These are phyloP conservation scores for Ustilago xerochloae DNA, from an alignment of 1,284 basidiomycete species.

Conservation along the genomic window DNA sequence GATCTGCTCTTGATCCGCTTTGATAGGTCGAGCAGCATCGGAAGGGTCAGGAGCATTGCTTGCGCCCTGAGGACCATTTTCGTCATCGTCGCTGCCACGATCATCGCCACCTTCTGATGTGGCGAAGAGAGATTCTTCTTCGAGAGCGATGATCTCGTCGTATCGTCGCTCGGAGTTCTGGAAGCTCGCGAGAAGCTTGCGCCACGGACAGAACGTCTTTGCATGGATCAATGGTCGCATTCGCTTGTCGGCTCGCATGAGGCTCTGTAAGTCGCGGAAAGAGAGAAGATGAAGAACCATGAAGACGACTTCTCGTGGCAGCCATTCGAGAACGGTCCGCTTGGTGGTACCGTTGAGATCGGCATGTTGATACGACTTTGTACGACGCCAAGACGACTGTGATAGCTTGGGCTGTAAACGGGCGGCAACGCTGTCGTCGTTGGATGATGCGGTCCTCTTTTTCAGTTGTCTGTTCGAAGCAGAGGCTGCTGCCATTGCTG, in stretches of 20 bases:
- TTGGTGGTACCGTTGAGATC: slow-evolving; percentile 39
- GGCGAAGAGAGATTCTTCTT: slow-evolving; percentile 31
- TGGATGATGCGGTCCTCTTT: slow-evolving; percentile 29
- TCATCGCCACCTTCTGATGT: slow-evolving; percentile 3
- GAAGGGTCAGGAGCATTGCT: not conserved
- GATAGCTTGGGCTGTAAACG: slow-evolving; percentile 44
- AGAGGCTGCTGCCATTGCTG: not conserved
- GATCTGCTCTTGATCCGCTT: slow-evolving; percentile 19
- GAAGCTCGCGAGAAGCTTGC: slow-evolving; percentile 47
- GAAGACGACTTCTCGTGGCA: slow-evolving; percentile 54
- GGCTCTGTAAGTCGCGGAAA: slow-evolving; percentile 43
- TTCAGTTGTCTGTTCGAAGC: slow-evolving; percentile 15
- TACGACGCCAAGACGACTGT: slow-evolving; percentile 34
- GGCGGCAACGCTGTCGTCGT: slow-evolving; percentile 34
- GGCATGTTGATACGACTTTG: slow-evolving; percentile 41
- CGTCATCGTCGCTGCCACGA: slow-evolving; percentile 1
- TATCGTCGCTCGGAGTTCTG: slow-evolving; percentile 30
- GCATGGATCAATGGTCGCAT: slow-evolving; percentile 51
- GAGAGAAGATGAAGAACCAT: slow-evolving; percentile 50
- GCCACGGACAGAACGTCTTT: slow-evolving; percentile 50
- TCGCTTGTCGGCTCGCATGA: slow-evolving; percentile 49
- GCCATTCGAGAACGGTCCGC: slow-evolving; percentile 58
- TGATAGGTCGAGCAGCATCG: not conserved
- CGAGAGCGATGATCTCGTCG: slow-evolving; percentile 34
- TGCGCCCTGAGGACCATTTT: not conserved